Conservation (phyloP, 768 basidiomycete genomes). For the Lanmaoa pseudosensibilis region DNA sequence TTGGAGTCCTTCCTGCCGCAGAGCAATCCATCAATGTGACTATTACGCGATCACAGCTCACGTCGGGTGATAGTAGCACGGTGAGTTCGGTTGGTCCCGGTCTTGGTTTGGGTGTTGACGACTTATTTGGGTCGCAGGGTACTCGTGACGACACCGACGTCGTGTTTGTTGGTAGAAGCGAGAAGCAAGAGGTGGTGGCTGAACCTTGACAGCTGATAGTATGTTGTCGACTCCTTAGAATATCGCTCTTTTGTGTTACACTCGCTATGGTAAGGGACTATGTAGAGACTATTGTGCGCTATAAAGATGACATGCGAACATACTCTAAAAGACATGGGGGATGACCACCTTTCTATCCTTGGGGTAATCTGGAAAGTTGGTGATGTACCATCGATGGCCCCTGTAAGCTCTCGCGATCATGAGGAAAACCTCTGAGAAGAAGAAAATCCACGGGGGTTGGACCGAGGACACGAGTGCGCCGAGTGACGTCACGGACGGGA, state of each 20-base stretch:
- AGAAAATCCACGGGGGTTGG: constrained; percentile 80
- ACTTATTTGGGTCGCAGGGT: background rate
- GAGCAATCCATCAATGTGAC: background rate
- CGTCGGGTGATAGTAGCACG: background rate
- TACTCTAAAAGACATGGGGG: constrained; percentile 65
- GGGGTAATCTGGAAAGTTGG: constrained; percentile 81
- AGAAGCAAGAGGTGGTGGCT: background rate
- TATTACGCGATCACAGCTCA: too few relatives aligned
- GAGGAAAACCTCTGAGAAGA: constrained; percentile 63
- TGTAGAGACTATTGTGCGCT: background rate
- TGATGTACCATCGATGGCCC: constrained; percentile 85
- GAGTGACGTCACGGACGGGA: constrained; percentile 35
- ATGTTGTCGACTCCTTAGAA: too few relatives aligned
- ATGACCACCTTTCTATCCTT: constrained; percentile 72
- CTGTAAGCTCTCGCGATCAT: constrained; percentile 84
- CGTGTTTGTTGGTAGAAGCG: background rate
- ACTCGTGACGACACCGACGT: background rate
- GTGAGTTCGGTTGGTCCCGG: background rate
- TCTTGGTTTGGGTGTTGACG: background rate
- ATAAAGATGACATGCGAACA: background rate
- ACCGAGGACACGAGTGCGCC: constrained; percentile 45
- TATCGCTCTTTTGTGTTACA: background rate
- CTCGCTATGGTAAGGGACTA: background rate
- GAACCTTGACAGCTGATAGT: too few relatives aligned
- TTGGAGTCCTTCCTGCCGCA: background rate